Percentiles rank a stretch among this genome's conserved stretches.
Evolutionary conservation across 768 basidiomycete species (phyloP).

Genomic region (Termitomyces heimii): DNA sequence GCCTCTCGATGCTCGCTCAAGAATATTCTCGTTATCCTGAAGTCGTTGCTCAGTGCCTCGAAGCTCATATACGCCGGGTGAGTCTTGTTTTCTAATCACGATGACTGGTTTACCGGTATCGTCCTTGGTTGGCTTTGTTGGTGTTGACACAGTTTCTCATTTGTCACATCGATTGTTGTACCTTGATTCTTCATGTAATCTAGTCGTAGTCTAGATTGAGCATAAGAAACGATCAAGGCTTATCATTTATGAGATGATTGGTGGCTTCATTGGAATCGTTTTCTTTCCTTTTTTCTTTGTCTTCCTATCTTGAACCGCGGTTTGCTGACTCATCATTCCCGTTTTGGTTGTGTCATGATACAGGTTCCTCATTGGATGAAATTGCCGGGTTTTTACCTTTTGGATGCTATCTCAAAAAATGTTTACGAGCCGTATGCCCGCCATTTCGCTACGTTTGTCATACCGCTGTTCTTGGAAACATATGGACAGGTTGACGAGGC

Average conservation of each 20-base stretch:
- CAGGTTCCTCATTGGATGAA: constrained; percentile 90
- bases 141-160: constrained; percentile 1
- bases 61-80: constrained; percentile 84
- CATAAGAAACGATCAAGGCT: constrained; percentile 30
- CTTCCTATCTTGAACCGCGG: constrained; percentile 30
- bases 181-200: constrained; percentile 32
- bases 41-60: constrained; percentile 76
- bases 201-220: constrained; percentile 33
- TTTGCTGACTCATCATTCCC: constrained; percentile 67
- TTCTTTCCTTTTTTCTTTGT: constrained; percentile 3
- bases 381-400: constrained; percentile 88
- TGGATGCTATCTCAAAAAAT: constrained; percentile 98
- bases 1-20: constrained; percentile 87
- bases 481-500: constrained; percentile 81
- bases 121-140: constrained; percentile 11
- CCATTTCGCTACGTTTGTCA: constrained; percentile 77
- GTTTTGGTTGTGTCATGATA: constrained; percentile 23
- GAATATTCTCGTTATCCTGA: constrained; percentile 75
- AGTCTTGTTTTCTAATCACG: constrained; percentile 35
- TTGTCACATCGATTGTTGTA: constrained; percentile 11
- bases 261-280: constrained; percentile 11
- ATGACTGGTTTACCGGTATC: constrained; percentile 15
- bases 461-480: constrained; percentile 79
- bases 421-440: constrained; percentile 89
- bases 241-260: constrained; percentile 20